Conservation (phyloP, 2,329 filamentous ascomycete genomes). For the Aspergillus persii region DNA sequence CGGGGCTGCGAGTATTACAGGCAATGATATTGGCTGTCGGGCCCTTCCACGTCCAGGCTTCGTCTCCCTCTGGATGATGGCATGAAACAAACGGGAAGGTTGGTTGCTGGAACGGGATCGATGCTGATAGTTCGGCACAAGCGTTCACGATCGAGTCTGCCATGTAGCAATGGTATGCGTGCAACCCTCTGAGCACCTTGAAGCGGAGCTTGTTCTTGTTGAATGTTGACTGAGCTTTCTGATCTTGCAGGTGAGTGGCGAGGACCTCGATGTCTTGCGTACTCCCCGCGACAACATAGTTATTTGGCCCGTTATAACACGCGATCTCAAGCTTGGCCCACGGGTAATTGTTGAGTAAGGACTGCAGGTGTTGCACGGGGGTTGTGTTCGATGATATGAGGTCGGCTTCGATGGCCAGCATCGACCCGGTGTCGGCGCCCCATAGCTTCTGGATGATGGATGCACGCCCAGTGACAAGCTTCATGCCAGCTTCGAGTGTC, state of each 20-base stretch:
- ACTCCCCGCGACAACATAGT: conserved; percentile 32
- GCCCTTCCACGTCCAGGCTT: neutral
- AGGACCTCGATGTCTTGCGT: conserved; percentile 1
- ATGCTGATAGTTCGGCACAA: conserved; percentile 25
- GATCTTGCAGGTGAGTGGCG: neutral
- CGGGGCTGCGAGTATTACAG: conserved; percentile 43
- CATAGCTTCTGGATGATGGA: conserved; percentile 29
- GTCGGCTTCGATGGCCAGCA: conserved; percentile 34
- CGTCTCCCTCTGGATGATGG: neutral
- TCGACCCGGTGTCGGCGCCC: conserved; percentile 32
- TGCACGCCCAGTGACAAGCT: conserved; percentile 29
- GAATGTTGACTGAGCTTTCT: neutral
- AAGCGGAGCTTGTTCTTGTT: neutral
- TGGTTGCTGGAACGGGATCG: conserved; percentile 28
- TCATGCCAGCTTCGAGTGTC: conserved; percentile 30
- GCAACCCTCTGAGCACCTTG: neutral
- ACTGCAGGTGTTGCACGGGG: neutral
- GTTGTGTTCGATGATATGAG: conserved; percentile 7
- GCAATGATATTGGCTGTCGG: conserved; percentile 18
- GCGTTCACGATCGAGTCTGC: conserved; percentile 5
- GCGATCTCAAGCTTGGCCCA: neutral
- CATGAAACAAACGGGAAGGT: conserved; percentile 24
- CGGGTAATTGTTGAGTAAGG: neutral
- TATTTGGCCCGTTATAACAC: conserved; percentile 7
- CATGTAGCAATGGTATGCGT: neutral